Conservation (phyloP, 768 basidiomycete genomes). For the Kwoniella dendrophila region DNA sequence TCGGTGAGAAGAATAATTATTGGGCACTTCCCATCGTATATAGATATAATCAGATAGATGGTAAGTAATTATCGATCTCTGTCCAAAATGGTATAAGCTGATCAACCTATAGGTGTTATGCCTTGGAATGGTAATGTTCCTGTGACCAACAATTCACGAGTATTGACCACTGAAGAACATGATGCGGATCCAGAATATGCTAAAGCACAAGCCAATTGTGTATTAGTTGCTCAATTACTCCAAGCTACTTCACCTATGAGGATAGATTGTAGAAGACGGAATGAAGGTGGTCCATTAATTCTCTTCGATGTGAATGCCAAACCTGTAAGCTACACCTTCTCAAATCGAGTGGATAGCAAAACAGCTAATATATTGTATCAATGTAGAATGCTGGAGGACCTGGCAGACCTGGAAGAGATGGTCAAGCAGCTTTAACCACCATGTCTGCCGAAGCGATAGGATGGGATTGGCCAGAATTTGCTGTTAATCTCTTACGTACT, state of each 20-base stretch:
- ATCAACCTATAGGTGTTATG: conserved; percentile 32
- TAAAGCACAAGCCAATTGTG: conserved; percentile 28
- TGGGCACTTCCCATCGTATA: conserved; percentile 48
- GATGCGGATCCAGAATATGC: conserved; percentile 30
- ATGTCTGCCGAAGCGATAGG: conserved; percentile 48
- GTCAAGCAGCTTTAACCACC: conserved; percentile 43
- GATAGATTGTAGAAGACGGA: conserved; percentile 37
- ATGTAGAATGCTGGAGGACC: conserved; percentile 50
- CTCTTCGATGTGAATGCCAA: conserved; percentile 53
- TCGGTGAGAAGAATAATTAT: conserved; percentile 32
- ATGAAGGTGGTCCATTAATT: conserved; percentile 25
- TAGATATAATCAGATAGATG: conserved; percentile 41
- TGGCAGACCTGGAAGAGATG: conserved; percentile 46
- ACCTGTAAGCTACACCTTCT: conserved; percentile 36
- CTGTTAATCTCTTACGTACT: conserved; percentile 27
- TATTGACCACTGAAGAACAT: conserved; percentile 26
- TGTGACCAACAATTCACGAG: conserved; percentile 45
- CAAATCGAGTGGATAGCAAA: not conserved
- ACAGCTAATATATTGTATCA: not conserved
- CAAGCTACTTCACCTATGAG: conserved; percentile 31
- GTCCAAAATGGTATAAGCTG: not conserved
- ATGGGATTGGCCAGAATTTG: conserved; percentile 44
- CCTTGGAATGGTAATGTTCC: conserved; percentile 50
- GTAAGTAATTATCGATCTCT: conserved; percentile 5
- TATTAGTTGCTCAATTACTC: conserved; percentile 28